A percentile compares a stretch with the other conserved stretches of the same genome.
These are phyloP conservation scores for Tuber calosporum DNA, from an alignment of 495 filamentous ascomycete species.

Conservation along the genomic window DNA sequence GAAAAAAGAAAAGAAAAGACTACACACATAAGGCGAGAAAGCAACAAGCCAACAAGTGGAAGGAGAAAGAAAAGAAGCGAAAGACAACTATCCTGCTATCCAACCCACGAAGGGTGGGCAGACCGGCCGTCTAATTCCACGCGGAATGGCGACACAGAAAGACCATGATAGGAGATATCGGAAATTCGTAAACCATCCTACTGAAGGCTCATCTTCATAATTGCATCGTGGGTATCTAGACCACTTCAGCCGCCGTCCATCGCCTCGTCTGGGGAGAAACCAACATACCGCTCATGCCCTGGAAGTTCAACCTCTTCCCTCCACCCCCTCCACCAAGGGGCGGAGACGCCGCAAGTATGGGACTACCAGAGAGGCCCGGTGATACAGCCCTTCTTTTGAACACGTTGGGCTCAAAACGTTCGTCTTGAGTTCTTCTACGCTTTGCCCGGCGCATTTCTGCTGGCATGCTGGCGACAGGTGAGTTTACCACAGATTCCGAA, in stretches of 20 bases:
- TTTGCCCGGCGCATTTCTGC: constrained; percentile 38
- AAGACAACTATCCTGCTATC: not conserved
- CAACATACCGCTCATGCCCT: constrained; percentile 64
- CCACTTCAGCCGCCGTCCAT: not conserved
- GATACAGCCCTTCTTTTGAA: constrained; percentile 93
- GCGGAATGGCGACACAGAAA: not conserved
- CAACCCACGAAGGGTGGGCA: not conserved
- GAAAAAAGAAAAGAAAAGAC: not conserved
- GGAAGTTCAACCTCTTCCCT: constrained; percentile 70
- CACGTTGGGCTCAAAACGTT: constrained; percentile 79
- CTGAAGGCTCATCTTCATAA: constrained; percentile 98
- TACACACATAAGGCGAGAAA: not conserved
- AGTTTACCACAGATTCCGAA: constrained; percentile 33
- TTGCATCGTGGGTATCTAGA: constrained; percentile 78
- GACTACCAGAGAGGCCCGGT: constrained; percentile 67
- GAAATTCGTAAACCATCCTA: constrained; percentile 33
- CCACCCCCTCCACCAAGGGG: constrained; percentile 44
- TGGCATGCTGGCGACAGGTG: constrained; percentile 29
- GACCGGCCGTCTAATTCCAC: not conserved
- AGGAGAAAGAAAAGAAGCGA: not conserved
- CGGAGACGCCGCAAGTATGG: constrained; percentile 34
- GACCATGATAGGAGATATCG: not conserved
- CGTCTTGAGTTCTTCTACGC: constrained; percentile 51
- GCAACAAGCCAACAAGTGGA: not conserved
- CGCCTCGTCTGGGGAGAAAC: not conserved